Conservation (phyloP, 371 early-diverging fungal genomes). For the Mortierella sp. region DNA sequence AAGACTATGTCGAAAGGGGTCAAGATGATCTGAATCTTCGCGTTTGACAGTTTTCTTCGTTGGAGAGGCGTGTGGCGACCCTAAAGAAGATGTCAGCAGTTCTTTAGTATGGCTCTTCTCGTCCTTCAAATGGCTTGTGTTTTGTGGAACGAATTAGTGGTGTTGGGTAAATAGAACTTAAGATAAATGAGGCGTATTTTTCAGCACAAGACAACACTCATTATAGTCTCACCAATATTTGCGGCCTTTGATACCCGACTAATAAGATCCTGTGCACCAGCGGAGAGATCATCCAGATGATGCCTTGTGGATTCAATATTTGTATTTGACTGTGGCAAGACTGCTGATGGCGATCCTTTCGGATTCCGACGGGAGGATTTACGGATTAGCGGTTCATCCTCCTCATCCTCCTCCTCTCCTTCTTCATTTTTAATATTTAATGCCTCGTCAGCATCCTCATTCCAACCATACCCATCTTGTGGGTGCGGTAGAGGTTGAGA, state of each 20-base stretch:
- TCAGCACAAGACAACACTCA: background rate
- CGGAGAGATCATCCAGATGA: slow-evolving; percentile 11
- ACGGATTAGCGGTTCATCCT: slow-evolving; percentile 20
- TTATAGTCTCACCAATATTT: slow-evolving; percentile 13
- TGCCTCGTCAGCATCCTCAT: background rate
- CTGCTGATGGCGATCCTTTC: background rate
- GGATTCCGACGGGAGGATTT: background rate
- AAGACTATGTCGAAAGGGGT: background rate
- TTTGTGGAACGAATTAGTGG: background rate
- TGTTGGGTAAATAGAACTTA: background rate
- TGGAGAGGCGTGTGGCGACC: background rate
- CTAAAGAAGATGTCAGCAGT: background rate
- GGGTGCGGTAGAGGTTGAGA: slow-evolving; percentile 22
- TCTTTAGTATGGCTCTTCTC: background rate
- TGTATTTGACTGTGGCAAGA: background rate
- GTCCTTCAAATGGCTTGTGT: slow-evolving; percentile 1
- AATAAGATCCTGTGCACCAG: slow-evolving; percentile 23
- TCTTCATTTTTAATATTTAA: background rate
- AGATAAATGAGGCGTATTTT: background rate
- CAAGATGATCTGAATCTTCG: slow-evolving; percentile 28
- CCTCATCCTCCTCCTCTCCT: background rate
- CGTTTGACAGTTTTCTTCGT: slow-evolving; percentile 25
- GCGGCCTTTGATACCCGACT: slow-evolving; percentile 30
- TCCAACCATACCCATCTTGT: slow-evolving; percentile 50
- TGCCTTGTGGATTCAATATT: background rate